Percentiles rank a stretch among this genome's conserved stretches.
phyloP scores from a whole-genome alignment of 495 filamentous ascomycete genomes.

The Tuber aestivum region DNA sequence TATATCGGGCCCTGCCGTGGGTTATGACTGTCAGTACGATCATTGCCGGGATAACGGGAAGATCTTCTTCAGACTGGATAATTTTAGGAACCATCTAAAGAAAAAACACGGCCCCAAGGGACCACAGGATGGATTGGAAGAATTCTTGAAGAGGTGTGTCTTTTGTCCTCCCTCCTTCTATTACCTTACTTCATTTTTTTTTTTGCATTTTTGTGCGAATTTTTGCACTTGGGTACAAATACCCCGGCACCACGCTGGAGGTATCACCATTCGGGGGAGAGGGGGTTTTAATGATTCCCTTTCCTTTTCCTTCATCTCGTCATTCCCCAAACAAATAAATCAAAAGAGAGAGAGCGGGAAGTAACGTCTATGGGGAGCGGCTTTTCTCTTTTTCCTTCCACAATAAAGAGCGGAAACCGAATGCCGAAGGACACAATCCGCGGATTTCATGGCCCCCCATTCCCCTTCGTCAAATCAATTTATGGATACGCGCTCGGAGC shows the following conservation, averaged over 20 bases:
- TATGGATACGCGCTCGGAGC: slow-evolving; percentile 30
- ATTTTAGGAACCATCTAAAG: slow-evolving; percentile 79
- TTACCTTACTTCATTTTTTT: slow-evolving; percentile 11
- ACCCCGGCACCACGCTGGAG: background rate
- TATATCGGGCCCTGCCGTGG: slow-evolving; percentile 26
- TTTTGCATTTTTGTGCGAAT: slow-evolving; percentile 1
- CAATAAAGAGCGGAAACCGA: slow-evolving; percentile 39
- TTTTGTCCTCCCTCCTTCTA: slow-evolving; percentile 10
- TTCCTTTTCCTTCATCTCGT: background rate
- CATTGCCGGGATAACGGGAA: slow-evolving; percentile 64
- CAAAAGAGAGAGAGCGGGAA: background rate
- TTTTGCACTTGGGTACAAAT: slow-evolving; percentile 8
- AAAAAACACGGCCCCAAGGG: slow-evolving; percentile 57
- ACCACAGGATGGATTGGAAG: slow-evolving; percentile 17
- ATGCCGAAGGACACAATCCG: slow-evolving; percentile 26
- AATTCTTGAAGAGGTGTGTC: slow-evolving; percentile 41
- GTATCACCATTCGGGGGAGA: background rate
- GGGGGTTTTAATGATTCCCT: background rate
- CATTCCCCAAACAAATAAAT: slow-evolving; percentile 5
- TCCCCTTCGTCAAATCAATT: slow-evolving; percentile 9
- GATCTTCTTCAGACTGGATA: slow-evolving; percentile 81
- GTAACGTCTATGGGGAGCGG: slow-evolving; percentile 1
- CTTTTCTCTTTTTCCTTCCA: background rate
- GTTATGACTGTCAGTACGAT: slow-evolving; percentile 60
- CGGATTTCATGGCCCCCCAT: background rate